phyloP scores from a whole-genome alignment of 768 basidiomycete genomes.

The Cubamyces lactineus region DNA sequence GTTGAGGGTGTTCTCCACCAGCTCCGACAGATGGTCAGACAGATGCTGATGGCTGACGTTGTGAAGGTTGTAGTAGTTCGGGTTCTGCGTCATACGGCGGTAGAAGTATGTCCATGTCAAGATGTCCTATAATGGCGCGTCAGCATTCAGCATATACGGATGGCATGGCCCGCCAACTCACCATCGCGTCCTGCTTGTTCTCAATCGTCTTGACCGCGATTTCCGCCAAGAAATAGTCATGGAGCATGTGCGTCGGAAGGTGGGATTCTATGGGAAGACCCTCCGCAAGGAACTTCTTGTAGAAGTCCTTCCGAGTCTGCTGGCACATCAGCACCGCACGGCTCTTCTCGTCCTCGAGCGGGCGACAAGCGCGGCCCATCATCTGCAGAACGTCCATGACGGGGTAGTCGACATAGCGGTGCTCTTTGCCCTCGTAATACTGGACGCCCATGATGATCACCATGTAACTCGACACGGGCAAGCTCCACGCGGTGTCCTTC shows the following conservation, averaged over 20 bases:
- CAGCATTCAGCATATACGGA: neutral
- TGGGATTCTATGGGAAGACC: slow-evolving; percentile 98
- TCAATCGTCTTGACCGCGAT: slow-evolving; percentile 99
- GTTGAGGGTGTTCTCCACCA: slow-evolving; percentile 91
- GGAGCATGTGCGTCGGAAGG: slow-evolving; percentile 84
- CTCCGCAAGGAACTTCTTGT: slow-evolving; percentile 96
- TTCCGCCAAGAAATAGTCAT: slow-evolving; percentile 98
- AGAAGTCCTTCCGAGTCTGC: slow-evolving; percentile 97
- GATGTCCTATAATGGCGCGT: slow-evolving; percentile 65
- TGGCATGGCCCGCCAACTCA: slow-evolving; percentile 34
- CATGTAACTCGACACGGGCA: slow-evolving; percentile 95
- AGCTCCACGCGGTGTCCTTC: slow-evolving; percentile 97
- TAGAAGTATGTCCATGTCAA: slow-evolving; percentile 99
- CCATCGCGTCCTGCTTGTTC: slow-evolving; percentile 98
- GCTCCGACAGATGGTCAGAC: slow-evolving; percentile 93
- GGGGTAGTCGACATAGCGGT: slow-evolving; percentile 96
- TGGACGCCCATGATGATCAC: slow-evolving; percentile 99
- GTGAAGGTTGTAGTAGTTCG: slow-evolving; percentile 92
- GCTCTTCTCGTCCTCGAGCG: slow-evolving; percentile 83
- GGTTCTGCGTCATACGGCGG: slow-evolving; percentile 95
- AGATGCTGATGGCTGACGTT: slow-evolving; percentile 95
- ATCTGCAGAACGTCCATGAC: slow-evolving; percentile 99
- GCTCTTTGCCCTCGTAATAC: slow-evolving; percentile 94
- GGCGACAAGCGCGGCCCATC: slow-evolving; percentile 98
- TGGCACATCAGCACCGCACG: slow-evolving; percentile 98